Percentiles rank a stretch among this genome's conserved stretches.
These are phyloP conservation scores for Metarhizium anisopliae DNA, from an alignment of 2,329 filamentous ascomycete genomes.

Conservation along the genomic window DNA sequence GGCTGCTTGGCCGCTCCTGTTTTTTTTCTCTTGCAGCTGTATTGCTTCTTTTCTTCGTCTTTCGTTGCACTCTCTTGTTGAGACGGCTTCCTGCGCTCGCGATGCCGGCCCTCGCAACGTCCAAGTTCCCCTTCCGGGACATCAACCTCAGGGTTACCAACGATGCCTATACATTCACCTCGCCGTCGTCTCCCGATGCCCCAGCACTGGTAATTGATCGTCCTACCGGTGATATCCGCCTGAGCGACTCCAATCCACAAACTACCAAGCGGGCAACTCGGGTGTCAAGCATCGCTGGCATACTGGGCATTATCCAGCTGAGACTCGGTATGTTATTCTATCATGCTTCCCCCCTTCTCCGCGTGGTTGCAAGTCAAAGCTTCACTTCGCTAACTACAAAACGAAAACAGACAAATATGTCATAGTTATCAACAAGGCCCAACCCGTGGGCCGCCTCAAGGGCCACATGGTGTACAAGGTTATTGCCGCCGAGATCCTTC, in stretches of 20 bases:
- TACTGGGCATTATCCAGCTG: conserved; percentile 87
- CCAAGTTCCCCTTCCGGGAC: conserved; percentile 70
- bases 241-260: conserved; percentile 70
- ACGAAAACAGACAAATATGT: conserved; percentile 72
- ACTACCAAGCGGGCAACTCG: conserved; percentile 61
- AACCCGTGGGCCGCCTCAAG: conserved; percentile 82
- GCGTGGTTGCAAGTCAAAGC: not conserved
- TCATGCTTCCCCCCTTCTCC: not conserved
- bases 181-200: conserved; percentile 83
- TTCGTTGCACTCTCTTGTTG: not conserved
- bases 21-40: not conserved
- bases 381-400: conserved; percentile 3
- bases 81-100: conserved; percentile 2
- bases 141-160: conserved; percentile 92
- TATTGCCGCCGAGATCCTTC: conserved; percentile 81
- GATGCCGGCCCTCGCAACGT: conserved; percentile 29
- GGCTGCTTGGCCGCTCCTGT: not conserved
- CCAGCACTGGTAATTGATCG: conserved; percentile 84
- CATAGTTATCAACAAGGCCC: conserved; percentile 89
- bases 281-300: conserved; percentile 90
- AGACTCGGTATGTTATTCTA: conserved; percentile 60
- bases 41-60: not conserved
- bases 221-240: conserved; percentile 80
- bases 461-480: conserved; percentile 97
- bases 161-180: conserved; percentile 93